Conservation (phyloP, 768 basidiomycete species). For the Tulasnella sp. region DNA sequence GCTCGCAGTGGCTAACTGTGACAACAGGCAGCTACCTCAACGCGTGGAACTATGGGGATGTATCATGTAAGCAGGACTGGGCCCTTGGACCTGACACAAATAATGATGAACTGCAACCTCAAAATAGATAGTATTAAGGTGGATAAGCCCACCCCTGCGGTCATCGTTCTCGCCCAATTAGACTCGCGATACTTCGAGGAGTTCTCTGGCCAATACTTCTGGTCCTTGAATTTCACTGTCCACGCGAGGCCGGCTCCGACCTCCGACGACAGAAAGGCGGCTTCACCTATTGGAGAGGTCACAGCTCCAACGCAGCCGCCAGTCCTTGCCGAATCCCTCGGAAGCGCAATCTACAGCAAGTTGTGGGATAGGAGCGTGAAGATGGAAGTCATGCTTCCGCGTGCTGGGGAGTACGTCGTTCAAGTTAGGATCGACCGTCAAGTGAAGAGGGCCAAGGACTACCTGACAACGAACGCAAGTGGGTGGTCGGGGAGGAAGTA, state of each 20-base stretch:
- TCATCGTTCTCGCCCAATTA: conserved; percentile 44
- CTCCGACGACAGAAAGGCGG: conserved; percentile 22
- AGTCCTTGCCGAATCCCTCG: background rate
- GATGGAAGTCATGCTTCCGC: conserved; percentile 20
- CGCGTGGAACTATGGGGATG: conserved; percentile 46
- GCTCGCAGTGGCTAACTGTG: conserved; percentile 41
- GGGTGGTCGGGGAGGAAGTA: no score
- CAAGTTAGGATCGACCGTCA: conserved; percentile 21
- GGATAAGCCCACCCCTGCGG: conserved; percentile 31
- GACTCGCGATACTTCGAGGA: conserved; percentile 42
- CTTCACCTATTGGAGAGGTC: conserved; percentile 22
- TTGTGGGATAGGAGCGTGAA: conserved; percentile 24
- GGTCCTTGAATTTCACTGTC: conserved; percentile 42
- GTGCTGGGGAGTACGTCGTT: conserved; percentile 27
- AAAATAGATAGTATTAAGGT: conserved; percentile 39
- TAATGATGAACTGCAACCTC: background rate
- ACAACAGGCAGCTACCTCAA: conserved; percentile 33
- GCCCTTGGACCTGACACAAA: background rate
- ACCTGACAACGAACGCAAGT: no score
- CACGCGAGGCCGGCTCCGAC: conserved; percentile 31
- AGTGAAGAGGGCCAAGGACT: background rate
- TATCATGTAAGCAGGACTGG: conserved; percentile 38
- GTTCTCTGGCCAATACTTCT: conserved; percentile 34
- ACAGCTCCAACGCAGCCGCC: background rate
- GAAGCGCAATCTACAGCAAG: conserved; percentile 17